Base-by-base conservation (phyloP, 106 monocot genomes). In the Amphibolis antarctica region DNA sequence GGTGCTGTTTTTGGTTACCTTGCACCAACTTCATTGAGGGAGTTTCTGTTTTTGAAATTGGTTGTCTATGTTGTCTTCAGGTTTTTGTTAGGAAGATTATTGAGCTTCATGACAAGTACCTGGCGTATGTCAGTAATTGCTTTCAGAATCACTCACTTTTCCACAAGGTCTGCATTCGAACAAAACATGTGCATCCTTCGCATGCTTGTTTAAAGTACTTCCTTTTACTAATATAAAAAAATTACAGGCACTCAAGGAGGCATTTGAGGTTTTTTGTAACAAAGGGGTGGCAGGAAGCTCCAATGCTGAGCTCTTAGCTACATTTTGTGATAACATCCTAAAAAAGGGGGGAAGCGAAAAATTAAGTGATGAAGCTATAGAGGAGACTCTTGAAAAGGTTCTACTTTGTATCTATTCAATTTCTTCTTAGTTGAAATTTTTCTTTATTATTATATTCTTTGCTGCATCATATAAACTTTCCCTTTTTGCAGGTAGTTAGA, bases 321-420 rank as follows among this genome's bases (percentile, higher is more conserved):
- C 68, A 18, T 78, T 73, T 25, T 78, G 78, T 48, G 72, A 73
- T 22, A 59, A 50, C 28, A 73, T 73, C 9, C 54, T 73, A 4
- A 78, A 78, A 27, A 73, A 63, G 27, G 68, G 78, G 46, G 72
- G 72, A 21, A 68, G 61, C 53, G 72, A 72, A 47, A 72, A 72
- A 56, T 48, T 73, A 28, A 68, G 72, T 50, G 67, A 72, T n/a
- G 72, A 73, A 30, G 77, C 61, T 10, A 67, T 78, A 56, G 72
- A 78, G 42, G 72, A 77, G 20, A 67, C 78, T 23, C 72, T 78
- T 63, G 78, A 73, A 30, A 72, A 73, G 72, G 71, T 71, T 19
- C 3, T n/a, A n/a, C 11, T 14, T 17, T 19, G 1, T 70, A 17
- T 51, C 43, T 61, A 18, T 12, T 31, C 11, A 63, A 19, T 45